Conservation (phyloP, 1,284 basidiomycete species). For the Rhodotorula sp. region DNA sequence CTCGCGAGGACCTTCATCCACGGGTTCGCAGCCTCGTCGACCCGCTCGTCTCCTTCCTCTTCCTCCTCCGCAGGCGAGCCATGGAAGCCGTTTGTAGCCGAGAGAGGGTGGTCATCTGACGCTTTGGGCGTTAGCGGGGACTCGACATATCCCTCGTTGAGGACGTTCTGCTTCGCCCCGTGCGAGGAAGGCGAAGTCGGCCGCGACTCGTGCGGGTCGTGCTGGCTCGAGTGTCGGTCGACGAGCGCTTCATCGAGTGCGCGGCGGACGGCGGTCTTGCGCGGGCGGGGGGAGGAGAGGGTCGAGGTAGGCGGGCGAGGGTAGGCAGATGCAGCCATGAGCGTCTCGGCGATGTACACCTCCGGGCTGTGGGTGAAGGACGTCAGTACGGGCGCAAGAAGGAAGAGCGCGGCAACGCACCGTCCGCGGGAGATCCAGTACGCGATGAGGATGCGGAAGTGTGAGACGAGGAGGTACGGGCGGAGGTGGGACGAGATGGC, state of each 20-base stretch:
- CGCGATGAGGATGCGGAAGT: constrained; percentile 41
- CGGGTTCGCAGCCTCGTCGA: constrained; percentile 18
- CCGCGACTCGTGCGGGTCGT: neutral
- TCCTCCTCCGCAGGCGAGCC: neutral
- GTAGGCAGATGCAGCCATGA: constrained; percentile 34
- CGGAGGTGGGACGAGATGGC: constrained; percentile 39
- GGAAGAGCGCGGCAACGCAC: too few relatives aligned
- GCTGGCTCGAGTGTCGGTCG: neutral
- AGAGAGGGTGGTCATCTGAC: neutral
- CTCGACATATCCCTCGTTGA: constrained; percentile 4
- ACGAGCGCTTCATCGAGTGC: neutral
- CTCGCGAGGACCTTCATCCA: constrained; percentile 31
- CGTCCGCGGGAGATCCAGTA: constrained; percentile 44
- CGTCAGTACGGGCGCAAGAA: too few relatives aligned
- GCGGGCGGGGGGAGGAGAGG: neutral
- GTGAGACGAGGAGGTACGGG: constrained; percentile 41
- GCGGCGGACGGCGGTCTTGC: constrained; percentile 7
- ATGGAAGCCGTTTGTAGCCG: neutral
- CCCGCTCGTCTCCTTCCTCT: neutral
- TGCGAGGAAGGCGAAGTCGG: neutral
- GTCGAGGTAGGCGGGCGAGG: constrained; percentile 26
- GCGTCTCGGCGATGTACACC: constrained; percentile 38
- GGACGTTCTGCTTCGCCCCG: neutral
- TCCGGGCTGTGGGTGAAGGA: constrained; percentile 21
- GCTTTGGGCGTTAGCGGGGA: constrained; percentile 11